These are phyloP conservation scores for Pisolithus thermaeus DNA, from an alignment of 1,284 basidiomycete genomes.

Conservation along the genomic window DNA sequence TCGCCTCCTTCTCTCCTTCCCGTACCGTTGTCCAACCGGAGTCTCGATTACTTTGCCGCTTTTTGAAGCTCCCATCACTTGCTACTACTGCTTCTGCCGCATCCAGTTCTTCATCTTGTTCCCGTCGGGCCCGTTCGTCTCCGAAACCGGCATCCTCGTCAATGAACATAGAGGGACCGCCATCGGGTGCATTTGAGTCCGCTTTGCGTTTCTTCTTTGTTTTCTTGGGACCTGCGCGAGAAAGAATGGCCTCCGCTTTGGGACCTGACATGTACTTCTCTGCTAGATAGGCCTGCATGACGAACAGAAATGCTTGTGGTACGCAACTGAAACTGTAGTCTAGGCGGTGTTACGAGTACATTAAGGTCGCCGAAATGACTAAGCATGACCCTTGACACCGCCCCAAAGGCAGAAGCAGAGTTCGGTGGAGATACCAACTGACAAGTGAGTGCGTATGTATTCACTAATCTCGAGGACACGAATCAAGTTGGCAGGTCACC, in stretches of 20 bases:
- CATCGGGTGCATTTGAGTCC: conserved; percentile 27
- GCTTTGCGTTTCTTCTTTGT: conserved; percentile 74
- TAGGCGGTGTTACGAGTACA: not conserved
- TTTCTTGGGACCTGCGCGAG: conserved; percentile 53
- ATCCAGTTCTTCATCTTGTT: conserved; percentile 50
- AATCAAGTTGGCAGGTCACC: not conserved
- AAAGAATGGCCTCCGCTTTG: conserved; percentile 93
- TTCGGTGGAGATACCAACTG: no score
- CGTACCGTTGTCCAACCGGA: conserved; percentile 56
- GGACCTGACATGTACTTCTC: conserved; percentile 94
- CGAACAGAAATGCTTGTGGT: conserved; percentile 7
- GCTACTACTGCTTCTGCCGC: conserved; percentile 55
- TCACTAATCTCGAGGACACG: no score
- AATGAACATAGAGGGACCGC: conserved; percentile 39
- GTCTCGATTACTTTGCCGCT: conserved; percentile 49
- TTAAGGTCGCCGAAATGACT: not conserved
- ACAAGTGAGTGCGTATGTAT: no score
- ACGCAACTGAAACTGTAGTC: not conserved
- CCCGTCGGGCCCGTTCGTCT: conserved; percentile 28
- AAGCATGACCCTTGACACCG: no score
- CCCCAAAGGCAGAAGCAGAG: no score
- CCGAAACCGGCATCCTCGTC: conserved; percentile 73
- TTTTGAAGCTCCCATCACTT: conserved; percentile 71
- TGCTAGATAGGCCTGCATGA: conserved; percentile 71
- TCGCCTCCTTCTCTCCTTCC: conserved; percentile 41